Evolutionary conservation across 2,329 filamentous ascomycete genomes (phyloP).

Genomic region (Ophiosphaerella narmari): DNA sequence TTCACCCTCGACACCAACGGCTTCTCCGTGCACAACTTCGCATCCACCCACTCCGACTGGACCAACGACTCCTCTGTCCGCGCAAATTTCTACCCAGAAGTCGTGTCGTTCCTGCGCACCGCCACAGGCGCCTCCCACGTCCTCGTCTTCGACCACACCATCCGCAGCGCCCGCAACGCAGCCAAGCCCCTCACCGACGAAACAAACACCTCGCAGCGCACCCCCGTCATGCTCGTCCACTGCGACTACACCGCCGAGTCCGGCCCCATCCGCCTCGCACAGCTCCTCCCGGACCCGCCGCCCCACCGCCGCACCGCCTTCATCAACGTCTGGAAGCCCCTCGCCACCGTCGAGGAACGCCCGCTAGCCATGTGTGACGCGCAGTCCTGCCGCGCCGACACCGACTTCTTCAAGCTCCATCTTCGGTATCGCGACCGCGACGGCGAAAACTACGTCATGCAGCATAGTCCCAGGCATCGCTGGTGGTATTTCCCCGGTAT

Average conservation of each 20-base stretch:
- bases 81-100: slow-evolving; percentile 52
- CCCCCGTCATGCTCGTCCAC: slow-evolving; percentile 57
- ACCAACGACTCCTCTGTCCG: slow-evolving; percentile 50
- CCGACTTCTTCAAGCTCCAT: slow-evolving; percentile 49
- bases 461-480: slow-evolving; percentile 38
- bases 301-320: slow-evolving; percentile 51
- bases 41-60: slow-evolving; percentile 46
- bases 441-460: slow-evolving; percentile 51
- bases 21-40: slow-evolving; percentile 51
- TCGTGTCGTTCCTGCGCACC: slow-evolving; percentile 53
- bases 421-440: slow-evolving; percentile 46
- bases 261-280: slow-evolving; percentile 48
- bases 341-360: slow-evolving; percentile 48
- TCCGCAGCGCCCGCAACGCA: slow-evolving; percentile 47
- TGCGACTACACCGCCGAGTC: slow-evolving; percentile 57
- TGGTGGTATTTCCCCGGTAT: slow-evolving; percentile 51
- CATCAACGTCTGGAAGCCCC: slow-evolving; percentile 59
- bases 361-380: slow-evolving; percentile 51
- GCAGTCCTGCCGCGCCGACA: slow-evolving; percentile 37
- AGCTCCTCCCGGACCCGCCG: slow-evolving; percentile 41
- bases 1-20: slow-evolving; percentile 54
- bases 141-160: slow-evolving; percentile 58
- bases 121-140: slow-evolving; percentile 51
- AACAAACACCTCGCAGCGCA: slow-evolving; percentile 43
- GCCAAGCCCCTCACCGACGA: slow-evolving; percentile 43